Conservation (phyloP, 768 basidiomycete genomes). For the Collybia nuda region DNA sequence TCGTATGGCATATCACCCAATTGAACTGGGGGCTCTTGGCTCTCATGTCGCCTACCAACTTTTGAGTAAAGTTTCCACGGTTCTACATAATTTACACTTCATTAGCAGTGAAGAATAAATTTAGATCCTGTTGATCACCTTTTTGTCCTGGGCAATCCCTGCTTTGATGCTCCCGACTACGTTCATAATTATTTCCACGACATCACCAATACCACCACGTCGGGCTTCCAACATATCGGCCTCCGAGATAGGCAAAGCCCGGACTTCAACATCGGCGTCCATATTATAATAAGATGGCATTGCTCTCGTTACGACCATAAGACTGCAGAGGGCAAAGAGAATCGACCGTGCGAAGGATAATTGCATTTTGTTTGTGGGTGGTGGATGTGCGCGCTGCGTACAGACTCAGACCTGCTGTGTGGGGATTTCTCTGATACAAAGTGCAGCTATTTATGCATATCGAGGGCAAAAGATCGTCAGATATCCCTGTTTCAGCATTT, state of each 20-base stretch:
- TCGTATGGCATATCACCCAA: conserved; percentile 19
- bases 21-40: conserved; percentile 10
- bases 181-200: background rate
- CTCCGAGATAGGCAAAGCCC: background rate
- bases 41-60: conserved; percentile 1
- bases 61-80: conserved; percentile 1
- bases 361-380: background rate
- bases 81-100: background rate
- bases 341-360: background rate
- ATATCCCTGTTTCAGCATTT: no score
- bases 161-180: background rate
- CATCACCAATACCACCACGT: background rate
- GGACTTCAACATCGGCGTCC: background rate
- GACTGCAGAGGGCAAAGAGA: background rate
- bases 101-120: background rate
- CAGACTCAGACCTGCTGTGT: background rate
- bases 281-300: background rate
- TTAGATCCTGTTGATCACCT: background rate
- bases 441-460: no score
- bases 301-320: background rate
- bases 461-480: no score
- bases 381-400: background rate
- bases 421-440: no score
- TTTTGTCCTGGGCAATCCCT: background rate
- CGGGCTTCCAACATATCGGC: background rate